Evolutionary conservation across 2,329 filamentous ascomycete genomes (phyloP).

Genomic region (Macroventuria anomochaeta): DNA sequence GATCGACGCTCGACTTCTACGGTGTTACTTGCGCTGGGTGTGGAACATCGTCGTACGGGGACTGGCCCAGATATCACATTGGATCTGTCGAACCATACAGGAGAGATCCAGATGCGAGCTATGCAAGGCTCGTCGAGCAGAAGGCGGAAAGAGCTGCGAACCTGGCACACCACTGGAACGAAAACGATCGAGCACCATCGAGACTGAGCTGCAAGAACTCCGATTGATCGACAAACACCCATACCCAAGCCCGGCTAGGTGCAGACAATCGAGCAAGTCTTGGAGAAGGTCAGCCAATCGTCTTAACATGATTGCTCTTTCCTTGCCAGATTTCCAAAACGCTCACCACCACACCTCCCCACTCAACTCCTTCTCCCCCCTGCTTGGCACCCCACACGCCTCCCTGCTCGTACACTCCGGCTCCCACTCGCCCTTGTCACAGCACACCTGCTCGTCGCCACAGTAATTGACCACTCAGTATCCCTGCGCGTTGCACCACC

Average conservation of each 20-base stretch:
- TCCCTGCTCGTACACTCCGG: background rate
- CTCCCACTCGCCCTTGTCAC: background rate
- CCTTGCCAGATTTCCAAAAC: too few relatives aligned
- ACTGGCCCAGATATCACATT: constrained; percentile 23
- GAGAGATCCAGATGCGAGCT: constrained; percentile 20
- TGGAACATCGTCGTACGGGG: constrained; percentile 18
- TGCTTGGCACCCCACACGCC: background rate
- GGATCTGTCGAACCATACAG: constrained; percentile 23
- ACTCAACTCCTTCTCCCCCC: background rate
- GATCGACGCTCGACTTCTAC: constrained; percentile 19
- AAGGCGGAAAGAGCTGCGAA: constrained; percentile 16
- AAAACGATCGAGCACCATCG: background rate
- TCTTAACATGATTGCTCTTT: too few relatives aligned
- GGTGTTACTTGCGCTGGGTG: constrained; percentile 19
- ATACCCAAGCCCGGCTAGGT: too few relatives aligned
- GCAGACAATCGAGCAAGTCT: too few relatives aligned
- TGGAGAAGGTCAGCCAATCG: too few relatives aligned
- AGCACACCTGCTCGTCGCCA: background rate
- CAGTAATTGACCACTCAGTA: background rate
- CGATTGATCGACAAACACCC: background rate
- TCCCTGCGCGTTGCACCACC: background rate
- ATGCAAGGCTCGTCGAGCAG: constrained; percentile 18
- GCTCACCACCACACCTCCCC: too few relatives aligned
- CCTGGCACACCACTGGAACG: constrained; percentile 3
- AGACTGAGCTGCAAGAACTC: background rate